Conservation (phyloP, 202 grass and related monocot genomes). For the Setaria viridis region DNA sequence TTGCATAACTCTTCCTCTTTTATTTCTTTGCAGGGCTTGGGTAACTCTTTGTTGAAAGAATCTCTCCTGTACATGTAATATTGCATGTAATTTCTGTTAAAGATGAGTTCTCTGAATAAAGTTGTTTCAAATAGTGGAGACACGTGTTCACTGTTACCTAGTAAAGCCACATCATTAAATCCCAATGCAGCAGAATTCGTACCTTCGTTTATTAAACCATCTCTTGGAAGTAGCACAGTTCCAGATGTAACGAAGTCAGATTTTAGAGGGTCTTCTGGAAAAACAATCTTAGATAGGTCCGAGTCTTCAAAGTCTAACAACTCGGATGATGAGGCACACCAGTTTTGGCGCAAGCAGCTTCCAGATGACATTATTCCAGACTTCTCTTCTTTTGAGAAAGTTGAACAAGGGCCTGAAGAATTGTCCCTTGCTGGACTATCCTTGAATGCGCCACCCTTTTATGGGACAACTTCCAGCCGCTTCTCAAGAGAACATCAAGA, state of each 20-base stretch:
- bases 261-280: constrained; percentile 57
- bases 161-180: constrained; percentile 80
- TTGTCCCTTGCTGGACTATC: constrained; percentile 76
- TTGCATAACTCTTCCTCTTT: constrained; percentile 4
- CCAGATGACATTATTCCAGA: constrained; percentile 98
- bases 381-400: constrained; percentile 74
- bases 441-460: constrained; percentile 77
- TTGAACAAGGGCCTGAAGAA: constrained; percentile 65
- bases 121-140: constrained; percentile 55
- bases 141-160: constrained; percentile 55
- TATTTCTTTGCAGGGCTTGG: constrained; percentile 66
- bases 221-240: constrained; percentile 48
- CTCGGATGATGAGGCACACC: constrained; percentile 90
- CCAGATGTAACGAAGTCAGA: constrained; percentile 65
- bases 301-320: constrained; percentile 91
- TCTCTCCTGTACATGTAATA: constrained; percentile 60
- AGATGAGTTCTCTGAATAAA: constrained; percentile 80
- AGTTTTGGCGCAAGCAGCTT: constrained; percentile 88
- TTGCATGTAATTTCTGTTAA: constrained; percentile 62
- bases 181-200: constrained; percentile 97
- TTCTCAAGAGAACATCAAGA: constrained; percentile 53
- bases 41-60: constrained; percentile 52
- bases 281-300: constrained; percentile 71
- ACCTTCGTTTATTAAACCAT: constrained; percentile 75
- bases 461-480: constrained; percentile 53